phyloP scores from a whole-genome alignment of 306 rosid species.

The Erythrophleum fordii region DNA sequence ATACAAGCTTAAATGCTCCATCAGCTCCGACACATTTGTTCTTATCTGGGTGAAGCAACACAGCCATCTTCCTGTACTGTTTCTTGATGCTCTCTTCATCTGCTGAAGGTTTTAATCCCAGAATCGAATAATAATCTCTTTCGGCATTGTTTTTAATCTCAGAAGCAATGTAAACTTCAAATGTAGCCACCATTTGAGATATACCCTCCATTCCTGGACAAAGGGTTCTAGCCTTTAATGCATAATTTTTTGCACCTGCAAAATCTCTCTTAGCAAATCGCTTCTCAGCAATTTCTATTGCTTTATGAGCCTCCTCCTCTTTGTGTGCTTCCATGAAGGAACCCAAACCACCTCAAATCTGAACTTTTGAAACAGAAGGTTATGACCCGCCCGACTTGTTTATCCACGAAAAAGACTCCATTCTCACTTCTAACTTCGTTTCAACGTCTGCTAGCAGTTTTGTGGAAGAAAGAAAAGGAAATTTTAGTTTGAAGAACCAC shows the following conservation, averaged over 20 bases:
- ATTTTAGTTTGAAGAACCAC: background rate
- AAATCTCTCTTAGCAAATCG: constrained; percentile 60
- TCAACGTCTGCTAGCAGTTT: constrained; percentile 47
- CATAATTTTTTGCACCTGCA: constrained; percentile 55
- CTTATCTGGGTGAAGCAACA: constrained; percentile 79
- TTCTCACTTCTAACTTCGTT: constrained; percentile 48
- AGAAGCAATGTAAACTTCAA: constrained; percentile 69
- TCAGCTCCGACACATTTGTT: constrained; percentile 73
- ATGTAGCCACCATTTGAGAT: constrained; percentile 71
- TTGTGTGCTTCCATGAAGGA: constrained; percentile 61
- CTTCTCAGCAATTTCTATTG: constrained; percentile 68
- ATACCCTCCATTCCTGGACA: constrained; percentile 67
- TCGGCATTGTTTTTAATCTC: constrained; percentile 57
- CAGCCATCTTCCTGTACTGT: constrained; percentile 73
- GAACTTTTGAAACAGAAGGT: constrained; percentile 34
- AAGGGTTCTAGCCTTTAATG: constrained; percentile 58
- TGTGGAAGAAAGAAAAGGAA: background rate
- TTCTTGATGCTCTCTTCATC: constrained; percentile 64
- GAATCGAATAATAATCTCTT: constrained; percentile 65
- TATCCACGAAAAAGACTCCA: constrained; percentile 42
- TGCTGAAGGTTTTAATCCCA: constrained; percentile 63
- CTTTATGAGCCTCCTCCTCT: constrained; percentile 57
- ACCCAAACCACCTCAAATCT: constrained; percentile 40
- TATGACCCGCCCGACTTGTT: constrained; percentile 41
- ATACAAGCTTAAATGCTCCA: constrained; percentile 75